Percentiles rank a stretch among this genome's conserved stretches.
These are phyloP conservation scores for Aspergillus kassunensis DNA, from an alignment of 495 filamentous ascomycete genomes.

Conservation along the genomic window DNA sequence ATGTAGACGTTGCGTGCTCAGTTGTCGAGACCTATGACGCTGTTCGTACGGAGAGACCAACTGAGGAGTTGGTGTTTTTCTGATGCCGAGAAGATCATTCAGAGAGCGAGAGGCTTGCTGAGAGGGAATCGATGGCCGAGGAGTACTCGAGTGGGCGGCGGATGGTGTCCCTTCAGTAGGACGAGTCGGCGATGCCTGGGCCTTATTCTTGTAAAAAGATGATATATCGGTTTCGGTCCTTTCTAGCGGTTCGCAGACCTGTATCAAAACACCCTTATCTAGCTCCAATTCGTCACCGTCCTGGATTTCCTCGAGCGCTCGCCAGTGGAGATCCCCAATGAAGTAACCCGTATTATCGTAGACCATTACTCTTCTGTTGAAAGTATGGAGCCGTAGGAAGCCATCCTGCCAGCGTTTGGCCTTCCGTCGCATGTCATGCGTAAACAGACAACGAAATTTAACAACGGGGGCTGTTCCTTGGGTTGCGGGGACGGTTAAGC, in stretches of 20 bases:
- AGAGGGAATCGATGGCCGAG: constrained; percentile 26
- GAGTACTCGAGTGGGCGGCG: constrained; percentile 18
- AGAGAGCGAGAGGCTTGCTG: constrained; percentile 46
- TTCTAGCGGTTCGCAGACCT: constrained; percentile 72
- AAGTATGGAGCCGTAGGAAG: constrained; percentile 77
- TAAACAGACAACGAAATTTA: constrained; percentile 82
- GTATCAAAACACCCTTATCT: constrained; percentile 71
- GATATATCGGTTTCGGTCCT: constrained; percentile 72
- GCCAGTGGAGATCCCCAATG: constrained; percentile 83
- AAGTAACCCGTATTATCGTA: constrained; percentile 77
- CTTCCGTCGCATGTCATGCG: constrained; percentile 77
- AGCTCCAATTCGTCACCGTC: constrained; percentile 80
- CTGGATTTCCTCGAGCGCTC: constrained; percentile 55
- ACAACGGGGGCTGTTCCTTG: constrained; percentile 71
- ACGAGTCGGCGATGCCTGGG: constrained; percentile 23
- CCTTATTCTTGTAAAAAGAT: constrained; percentile 58
- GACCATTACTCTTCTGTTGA: constrained; percentile 89
- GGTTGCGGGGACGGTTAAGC: constrained; percentile 32
- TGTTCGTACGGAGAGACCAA: constrained; percentile 49
- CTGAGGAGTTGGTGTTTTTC: constrained; percentile 44
- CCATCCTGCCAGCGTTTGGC: constrained; percentile 94
- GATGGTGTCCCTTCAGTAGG: constrained; percentile 13
- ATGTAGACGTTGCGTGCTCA: constrained; percentile 20
- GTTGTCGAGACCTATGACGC: constrained; percentile 19
- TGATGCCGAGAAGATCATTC: constrained; percentile 56